These are phyloP conservation scores for Oryza meridionalis DNA, from an alignment of 176 grass and related monocot species.

Conservation along the genomic window DNA sequence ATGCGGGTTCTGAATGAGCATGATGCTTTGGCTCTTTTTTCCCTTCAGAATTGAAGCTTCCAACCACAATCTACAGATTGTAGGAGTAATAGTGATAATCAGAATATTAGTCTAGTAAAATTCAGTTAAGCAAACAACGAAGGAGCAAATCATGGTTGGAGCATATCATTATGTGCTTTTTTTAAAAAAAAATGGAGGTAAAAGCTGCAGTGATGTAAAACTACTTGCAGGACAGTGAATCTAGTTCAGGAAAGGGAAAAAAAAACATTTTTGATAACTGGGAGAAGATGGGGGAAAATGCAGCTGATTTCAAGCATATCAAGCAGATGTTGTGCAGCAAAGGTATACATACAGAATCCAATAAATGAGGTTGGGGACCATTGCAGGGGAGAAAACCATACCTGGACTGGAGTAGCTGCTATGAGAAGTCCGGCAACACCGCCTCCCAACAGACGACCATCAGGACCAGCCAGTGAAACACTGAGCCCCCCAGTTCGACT, in stretches of 20 bases:
- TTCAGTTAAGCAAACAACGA: not conserved
- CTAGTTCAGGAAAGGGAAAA: not conserved
- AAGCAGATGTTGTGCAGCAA: not conserved
- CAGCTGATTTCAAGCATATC: not conserved
- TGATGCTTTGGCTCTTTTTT: constrained; percentile 64
- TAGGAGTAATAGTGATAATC: not conserved
- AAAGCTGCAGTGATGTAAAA: not conserved
- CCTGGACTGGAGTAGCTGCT: constrained; percentile 94
- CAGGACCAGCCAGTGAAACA: constrained; percentile 87
- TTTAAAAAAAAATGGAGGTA: not conserved
- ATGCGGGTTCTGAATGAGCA: constrained; percentile 40
- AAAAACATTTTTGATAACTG: not conserved
- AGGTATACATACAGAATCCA: not conserved
- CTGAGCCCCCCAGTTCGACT: constrained; percentile 90
- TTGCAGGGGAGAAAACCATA: constrained; percentile 33
- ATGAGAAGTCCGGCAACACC: constrained; percentile 86
- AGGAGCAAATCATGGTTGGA: not conserved
- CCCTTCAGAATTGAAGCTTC: constrained; percentile 77
- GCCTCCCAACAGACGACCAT: constrained; percentile 90
- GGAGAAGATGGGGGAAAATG: not conserved
- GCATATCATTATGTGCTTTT: not conserved
- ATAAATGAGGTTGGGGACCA: constrained; percentile 9
- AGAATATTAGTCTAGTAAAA: not conserved
- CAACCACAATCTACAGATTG: constrained; percentile 67
- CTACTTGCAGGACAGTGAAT: not conserved